Percentiles rank a stretch among this genome's conserved stretches.
phyloP scores from a whole-genome alignment of 306 rosid species.

The Rubus parviflorus region DNA sequence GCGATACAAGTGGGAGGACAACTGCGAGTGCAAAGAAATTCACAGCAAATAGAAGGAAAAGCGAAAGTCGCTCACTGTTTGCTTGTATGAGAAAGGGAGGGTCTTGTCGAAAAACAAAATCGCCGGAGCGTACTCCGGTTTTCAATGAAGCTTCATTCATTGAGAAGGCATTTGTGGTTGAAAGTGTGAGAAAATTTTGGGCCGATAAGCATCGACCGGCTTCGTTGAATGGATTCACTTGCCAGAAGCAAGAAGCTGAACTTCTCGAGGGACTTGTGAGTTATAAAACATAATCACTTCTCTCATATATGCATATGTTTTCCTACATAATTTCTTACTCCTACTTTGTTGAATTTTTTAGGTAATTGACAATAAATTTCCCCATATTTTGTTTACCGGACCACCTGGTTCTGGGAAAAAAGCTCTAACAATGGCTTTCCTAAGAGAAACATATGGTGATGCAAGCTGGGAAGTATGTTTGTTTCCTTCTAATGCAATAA shows the following conservation, averaged over 20 bases:
- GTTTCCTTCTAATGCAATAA: constrained; percentile 9
- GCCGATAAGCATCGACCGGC: constrained; percentile 76
- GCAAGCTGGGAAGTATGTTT: constrained; percentile 65
- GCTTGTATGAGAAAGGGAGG: constrained; percentile 70
- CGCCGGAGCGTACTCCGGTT: constrained; percentile 51
- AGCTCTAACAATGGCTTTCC: constrained; percentile 68
- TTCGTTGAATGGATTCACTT: constrained; percentile 73
- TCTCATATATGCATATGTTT: constrained; percentile 6
- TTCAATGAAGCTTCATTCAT: constrained; percentile 62
- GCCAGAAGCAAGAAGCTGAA: constrained; percentile 71
- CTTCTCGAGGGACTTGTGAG: constrained; percentile 74
- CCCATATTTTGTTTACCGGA: constrained; percentile 76
- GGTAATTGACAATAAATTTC: constrained; percentile 55
- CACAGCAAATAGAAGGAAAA: constrained; percentile 50
- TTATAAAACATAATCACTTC: background rate
- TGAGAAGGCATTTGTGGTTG: constrained; percentile 57
- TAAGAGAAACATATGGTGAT: constrained; percentile 72
- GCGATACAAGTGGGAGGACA: constrained; percentile 48
- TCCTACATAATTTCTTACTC: background rate
- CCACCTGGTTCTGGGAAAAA: constrained; percentile 71
- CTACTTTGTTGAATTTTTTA: constrained; percentile 30
- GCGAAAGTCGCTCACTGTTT: constrained; percentile 58
- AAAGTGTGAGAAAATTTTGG: constrained; percentile 70
- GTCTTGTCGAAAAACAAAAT: constrained; percentile 48
- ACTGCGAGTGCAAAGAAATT: constrained; percentile 58